These are phyloP conservation scores for Phytophthora quininea DNA, from an alignment of 352 stramenopile species.

Conservation along the genomic window DNA sequence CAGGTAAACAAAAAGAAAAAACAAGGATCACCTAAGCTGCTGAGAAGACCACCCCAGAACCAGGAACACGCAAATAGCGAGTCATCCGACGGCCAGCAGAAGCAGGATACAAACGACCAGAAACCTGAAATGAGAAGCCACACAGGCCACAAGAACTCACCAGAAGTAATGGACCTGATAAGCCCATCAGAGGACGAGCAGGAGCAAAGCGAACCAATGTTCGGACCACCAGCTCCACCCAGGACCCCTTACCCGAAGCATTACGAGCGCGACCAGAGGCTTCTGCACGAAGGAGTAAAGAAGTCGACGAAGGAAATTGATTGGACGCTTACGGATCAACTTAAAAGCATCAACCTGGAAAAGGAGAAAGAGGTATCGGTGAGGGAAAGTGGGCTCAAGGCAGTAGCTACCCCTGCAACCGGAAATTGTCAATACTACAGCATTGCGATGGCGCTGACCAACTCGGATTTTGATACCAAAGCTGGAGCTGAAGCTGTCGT, in stretches of 20 bases:
- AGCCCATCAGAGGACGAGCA: neutral
- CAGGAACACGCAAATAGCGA: too few species aligned
- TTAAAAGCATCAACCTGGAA: neutral
- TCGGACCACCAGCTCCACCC: neutral
- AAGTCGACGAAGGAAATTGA: neutral
- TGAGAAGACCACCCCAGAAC: too few species aligned
- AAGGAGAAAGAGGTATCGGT: neutral
- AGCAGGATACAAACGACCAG: neutral
- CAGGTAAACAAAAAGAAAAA: too few species aligned
- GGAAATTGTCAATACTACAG: slow-evolving; percentile 5
- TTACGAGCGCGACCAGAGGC: neutral
- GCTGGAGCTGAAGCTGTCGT: neutral
- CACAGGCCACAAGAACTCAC: too few species aligned
- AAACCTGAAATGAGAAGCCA: neutral
- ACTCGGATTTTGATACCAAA: neutral
- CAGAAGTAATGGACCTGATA: neutral
- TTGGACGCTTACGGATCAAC: neutral
- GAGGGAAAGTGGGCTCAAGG: neutral
- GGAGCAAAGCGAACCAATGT: neutral
- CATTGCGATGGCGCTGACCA: neutral
- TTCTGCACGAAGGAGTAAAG: neutral
- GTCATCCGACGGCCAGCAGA: neutral
- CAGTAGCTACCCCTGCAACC: neutral
- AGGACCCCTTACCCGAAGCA: neutral
- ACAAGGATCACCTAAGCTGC: too few species aligned